Base-by-base conservation (phyloP, 331 rosid genomes). In the Rosa hybrid region DNA sequence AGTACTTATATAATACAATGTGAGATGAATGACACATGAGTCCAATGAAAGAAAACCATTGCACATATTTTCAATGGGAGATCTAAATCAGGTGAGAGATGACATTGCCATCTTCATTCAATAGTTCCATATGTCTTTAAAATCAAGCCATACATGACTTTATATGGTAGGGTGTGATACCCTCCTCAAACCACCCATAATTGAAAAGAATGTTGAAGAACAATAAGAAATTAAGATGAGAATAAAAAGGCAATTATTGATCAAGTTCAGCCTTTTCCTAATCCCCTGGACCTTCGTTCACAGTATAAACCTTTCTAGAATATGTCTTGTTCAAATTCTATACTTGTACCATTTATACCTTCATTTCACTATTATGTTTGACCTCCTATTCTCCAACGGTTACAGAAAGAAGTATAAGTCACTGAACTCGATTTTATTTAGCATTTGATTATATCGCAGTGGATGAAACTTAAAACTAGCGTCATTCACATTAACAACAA, bases 351-450 rank as follows among this genome's bases (percentile, higher is more conserved):
- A 46, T 20, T 10, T 18, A 21, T 65, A 21, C 9, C 11, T 56
- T 25, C 79, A 2, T 27, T 44, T 16, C 30, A 9, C 18, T 11
- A 25, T 10, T 18, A 62, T 45, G 34, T 45, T 60, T 62, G 49
- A 45, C 60, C 30, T 62, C 72, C 80, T 17, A 63, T 64, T 62
- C 60, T 63, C 34, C 50, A 73, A 48, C 3, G 48, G 74, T 23
- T 34, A 65, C 80, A 65, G 39, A 76, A 46, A 27, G 65, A 17
- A 7, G 51, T 49, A 64, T 9, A 65, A 65, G 25, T 38, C 65
- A 65, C 12, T 65, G 41, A 65, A 49, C 80, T 12, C n/a, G 41
- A 65, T 7, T 1, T 65, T 20, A 65, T 3, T 17, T 76, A 76
- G 11, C 30, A 27, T 44, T 44, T 54, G 65, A 79, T 7, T 8